Conservation (phyloP, 1,284 basidiomycete species). For the Bjerkandera adusta region DNA sequence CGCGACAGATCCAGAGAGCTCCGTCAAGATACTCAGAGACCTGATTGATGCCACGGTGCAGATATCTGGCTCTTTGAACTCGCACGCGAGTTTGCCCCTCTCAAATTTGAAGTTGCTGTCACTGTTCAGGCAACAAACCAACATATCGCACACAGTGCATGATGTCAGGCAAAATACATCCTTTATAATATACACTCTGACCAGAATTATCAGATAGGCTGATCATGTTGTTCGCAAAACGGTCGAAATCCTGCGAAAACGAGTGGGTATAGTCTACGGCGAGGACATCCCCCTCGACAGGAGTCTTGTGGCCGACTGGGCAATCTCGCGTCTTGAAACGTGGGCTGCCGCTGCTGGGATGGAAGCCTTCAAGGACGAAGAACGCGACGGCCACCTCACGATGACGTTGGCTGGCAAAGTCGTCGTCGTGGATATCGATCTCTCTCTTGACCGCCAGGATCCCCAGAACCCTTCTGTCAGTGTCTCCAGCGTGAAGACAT, state of each 20-base stretch:
- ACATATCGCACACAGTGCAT: conserved; percentile 47
- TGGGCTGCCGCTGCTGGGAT: conserved; percentile 66
- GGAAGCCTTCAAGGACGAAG: conserved; percentile 66
- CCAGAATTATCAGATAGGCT: conserved; percentile 37
- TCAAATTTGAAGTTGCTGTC: conserved; percentile 66
- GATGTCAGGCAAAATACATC: conserved; percentile 35
- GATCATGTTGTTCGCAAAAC: conserved; percentile 49
- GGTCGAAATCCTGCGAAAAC: conserved; percentile 41
- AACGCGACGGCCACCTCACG: conserved; percentile 46
- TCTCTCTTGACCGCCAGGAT: conserved; percentile 43
- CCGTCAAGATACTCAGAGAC: conserved; percentile 17
- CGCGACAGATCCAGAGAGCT: conserved; percentile 7
- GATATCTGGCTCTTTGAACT: conserved; percentile 49
- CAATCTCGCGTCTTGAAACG: conserved; percentile 50
- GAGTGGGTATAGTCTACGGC: conserved; percentile 47
- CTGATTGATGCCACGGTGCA: conserved; percentile 50
- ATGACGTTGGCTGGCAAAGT: conserved; percentile 73
- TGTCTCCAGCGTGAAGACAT: conserved; percentile 61
- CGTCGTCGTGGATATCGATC: conserved; percentile 72
- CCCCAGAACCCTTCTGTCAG: conserved; percentile 37
- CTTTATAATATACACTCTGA: conserved; percentile 13
- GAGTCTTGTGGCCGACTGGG: conserved; percentile 47
- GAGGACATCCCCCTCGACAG: conserved; percentile 59
- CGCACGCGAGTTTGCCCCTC: conserved; percentile 46
- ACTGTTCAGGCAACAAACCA: conserved; percentile 59